phyloP scores from a whole-genome alignment of 2,329 filamentous ascomycete species.

The Bipolaris sorokiniana region DNA sequence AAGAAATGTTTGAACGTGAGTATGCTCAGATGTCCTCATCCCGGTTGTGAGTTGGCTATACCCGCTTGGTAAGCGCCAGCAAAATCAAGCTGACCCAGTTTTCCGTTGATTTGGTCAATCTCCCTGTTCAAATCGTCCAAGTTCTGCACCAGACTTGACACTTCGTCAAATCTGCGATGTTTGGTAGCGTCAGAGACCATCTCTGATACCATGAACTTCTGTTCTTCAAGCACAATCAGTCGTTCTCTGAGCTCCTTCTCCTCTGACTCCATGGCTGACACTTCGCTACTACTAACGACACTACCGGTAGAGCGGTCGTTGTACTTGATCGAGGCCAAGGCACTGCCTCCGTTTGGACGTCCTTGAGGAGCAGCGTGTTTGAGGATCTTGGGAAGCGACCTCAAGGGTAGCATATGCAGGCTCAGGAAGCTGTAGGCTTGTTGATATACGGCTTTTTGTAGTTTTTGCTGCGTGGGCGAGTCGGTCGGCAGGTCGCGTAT shows the following conservation, averaged over 20 bases:
- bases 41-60: slow-evolving; percentile 30
- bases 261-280: slow-evolving; percentile 76
- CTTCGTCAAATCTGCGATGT: slow-evolving; percentile 83
- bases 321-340: slow-evolving; percentile 66
- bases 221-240: slow-evolving; percentile 86
- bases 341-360: slow-evolving; percentile 47
- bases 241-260: slow-evolving; percentile 82
- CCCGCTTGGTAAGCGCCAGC: slow-evolving; percentile 56
- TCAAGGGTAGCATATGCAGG: slow-evolving; percentile 87
- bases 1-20: neutral
- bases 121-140: slow-evolving; percentile 81
- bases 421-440: slow-evolving; percentile 85
- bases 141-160: slow-evolving; percentile 78
- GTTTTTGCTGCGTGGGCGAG: slow-evolving; percentile 71
- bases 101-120: slow-evolving; percentile 70
- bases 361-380: slow-evolving; percentile 63
- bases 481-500: slow-evolving; percentile 79
- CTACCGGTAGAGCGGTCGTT: slow-evolving; percentile 61
- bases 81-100: slow-evolving; percentile 71
- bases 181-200: slow-evolving; percentile 82
- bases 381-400: slow-evolving; percentile 55
- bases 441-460: slow-evolving; percentile 83
- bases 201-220: slow-evolving; percentile 84
- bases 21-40: slow-evolving; percentile 18
- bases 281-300: slow-evolving; percentile 61